These are phyloP conservation scores for Vachellia pachyceras DNA, from an alignment of 306 rosid species.

Conservation along the genomic window DNA sequence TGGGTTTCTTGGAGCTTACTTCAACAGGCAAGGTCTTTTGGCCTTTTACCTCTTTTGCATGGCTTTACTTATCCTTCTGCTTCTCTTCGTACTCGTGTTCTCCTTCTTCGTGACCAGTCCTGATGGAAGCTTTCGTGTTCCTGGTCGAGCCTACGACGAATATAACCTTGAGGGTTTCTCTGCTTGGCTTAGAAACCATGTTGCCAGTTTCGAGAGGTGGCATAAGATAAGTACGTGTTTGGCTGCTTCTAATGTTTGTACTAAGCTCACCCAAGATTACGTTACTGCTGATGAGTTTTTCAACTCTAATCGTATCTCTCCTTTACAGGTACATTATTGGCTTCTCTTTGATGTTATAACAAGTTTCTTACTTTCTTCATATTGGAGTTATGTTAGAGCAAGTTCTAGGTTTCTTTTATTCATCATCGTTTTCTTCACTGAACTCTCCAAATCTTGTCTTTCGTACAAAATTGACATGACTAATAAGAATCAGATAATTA, in stretches of 20 bases:
- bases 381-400: neutral
- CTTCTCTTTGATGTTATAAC: neutral
- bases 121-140: slow-evolving; percentile 62
- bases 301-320: slow-evolving; percentile 62
- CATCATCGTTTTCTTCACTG: neutral
- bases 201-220: slow-evolving; percentile 64
- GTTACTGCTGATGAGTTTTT: slow-evolving; percentile 68
- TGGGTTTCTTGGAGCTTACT: slow-evolving; percentile 88
- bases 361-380: too few relatives aligned
- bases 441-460: neutral
- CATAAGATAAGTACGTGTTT: slow-evolving; percentile 68
- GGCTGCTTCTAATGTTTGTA: slow-evolving; percentile 72
- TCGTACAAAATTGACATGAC: neutral
- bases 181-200: slow-evolving; percentile 65
- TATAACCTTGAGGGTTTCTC: slow-evolving; percentile 67
- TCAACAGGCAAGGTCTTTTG: slow-evolving; percentile 72
- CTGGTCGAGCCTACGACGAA: slow-evolving; percentile 62
- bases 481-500: neutral
- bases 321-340: slow-evolving; percentile 66
- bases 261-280: slow-evolving; percentile 53
- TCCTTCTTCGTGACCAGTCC: slow-evolving; percentile 76
- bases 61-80: slow-evolving; percentile 71
- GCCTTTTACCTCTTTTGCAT: slow-evolving; percentile 83
- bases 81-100: slow-evolving; percentile 69
- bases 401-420: neutral